Conservation (phyloP, 108 stramenopile species). For the Hondaea fermentalgiana region DNA sequence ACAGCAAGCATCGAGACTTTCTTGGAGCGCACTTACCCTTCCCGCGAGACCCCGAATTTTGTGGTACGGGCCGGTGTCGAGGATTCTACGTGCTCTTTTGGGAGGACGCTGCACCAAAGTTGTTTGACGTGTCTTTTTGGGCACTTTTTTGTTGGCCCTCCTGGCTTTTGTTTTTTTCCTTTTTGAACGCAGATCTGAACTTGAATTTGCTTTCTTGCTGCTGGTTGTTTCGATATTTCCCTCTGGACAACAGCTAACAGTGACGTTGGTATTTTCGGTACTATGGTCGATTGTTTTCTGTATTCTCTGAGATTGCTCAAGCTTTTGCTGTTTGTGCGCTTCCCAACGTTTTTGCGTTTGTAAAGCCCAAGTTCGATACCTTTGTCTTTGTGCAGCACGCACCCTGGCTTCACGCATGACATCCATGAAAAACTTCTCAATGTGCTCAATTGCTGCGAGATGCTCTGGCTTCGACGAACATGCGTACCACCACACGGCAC, state of each 20-base stretch:
- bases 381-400: neutral
- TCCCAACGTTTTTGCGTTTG: neutral
- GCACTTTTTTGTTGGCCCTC: too few relatives aligned
- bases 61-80: neutral
- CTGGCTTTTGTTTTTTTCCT: too few relatives aligned
- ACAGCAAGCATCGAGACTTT: neutral
- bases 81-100: neutral
- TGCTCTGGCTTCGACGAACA: neutral
- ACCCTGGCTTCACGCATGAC: neutral
- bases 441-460: neutral
- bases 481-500: neutral
- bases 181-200: too few relatives aligned
- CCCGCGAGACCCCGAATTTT: neutral
- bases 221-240: too few relatives aligned
- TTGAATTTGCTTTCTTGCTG: too few relatives aligned
- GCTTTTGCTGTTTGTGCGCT: neutral
- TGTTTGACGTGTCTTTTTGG: too few relatives aligned
- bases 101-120: too few relatives aligned
- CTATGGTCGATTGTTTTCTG: too few relatives aligned
- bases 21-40: neutral
- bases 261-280: too few relatives aligned
- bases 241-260: too few relatives aligned
- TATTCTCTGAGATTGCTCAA: too few relatives aligned
- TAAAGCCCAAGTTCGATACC: neutral
- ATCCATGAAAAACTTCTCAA: neutral